Percentiles rank a stretch among this genome's conserved stretches.
phyloP scores from a whole-genome alignment of 2,329 filamentous ascomycete genomes.

The Geoglossum cookeanum region DNA sequence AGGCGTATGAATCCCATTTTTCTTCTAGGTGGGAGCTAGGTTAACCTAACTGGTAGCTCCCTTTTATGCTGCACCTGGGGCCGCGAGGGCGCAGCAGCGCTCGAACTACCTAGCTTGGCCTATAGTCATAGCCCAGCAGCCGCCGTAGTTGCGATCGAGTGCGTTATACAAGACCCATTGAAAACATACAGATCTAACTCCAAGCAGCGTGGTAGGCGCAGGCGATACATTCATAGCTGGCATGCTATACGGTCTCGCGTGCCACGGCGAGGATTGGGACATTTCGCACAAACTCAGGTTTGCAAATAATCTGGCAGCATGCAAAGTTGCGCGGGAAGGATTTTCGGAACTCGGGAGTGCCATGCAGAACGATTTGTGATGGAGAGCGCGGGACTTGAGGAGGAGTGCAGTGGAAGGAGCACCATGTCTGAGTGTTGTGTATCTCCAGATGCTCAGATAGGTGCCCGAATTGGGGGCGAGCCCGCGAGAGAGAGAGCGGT shows the following conservation, averaged over 20 bases:
- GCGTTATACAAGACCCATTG: conserved; percentile 18
- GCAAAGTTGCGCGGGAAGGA: conserved; percentile 48
- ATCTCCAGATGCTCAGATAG: too few relatives aligned
- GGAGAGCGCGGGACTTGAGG: too few relatives aligned
- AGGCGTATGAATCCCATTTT: conserved; percentile 24
- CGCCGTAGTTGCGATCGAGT: conserved; percentile 36
- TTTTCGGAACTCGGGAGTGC: conserved; percentile 33
- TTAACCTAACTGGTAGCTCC: conserved; percentile 17
- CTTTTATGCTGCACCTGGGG: conserved; percentile 42
- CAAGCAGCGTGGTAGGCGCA: conserved; percentile 44
- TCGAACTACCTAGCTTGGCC: conserved; percentile 20
- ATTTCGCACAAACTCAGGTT: conserved; percentile 32
- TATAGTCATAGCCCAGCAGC: conserved; percentile 27
- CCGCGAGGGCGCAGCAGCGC: conserved; percentile 29
- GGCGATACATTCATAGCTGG: conserved; percentile 61
- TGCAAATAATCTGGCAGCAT: conserved; percentile 46
- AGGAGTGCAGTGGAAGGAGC: too few relatives aligned
- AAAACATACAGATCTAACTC: not conserved
- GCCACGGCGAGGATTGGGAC: conserved; percentile 30
- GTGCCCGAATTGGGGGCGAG: too few relatives aligned
- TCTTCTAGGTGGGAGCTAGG: not conserved
- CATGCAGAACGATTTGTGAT: conserved; percentile 8
- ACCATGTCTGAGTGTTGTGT: too few relatives aligned
- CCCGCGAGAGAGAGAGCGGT: too few relatives aligned
- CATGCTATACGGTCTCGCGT: conserved; percentile 42